phyloP scores from a whole-genome alignment of 2,329 filamentous ascomycete genomes.

The Amphichorda felina region DNA sequence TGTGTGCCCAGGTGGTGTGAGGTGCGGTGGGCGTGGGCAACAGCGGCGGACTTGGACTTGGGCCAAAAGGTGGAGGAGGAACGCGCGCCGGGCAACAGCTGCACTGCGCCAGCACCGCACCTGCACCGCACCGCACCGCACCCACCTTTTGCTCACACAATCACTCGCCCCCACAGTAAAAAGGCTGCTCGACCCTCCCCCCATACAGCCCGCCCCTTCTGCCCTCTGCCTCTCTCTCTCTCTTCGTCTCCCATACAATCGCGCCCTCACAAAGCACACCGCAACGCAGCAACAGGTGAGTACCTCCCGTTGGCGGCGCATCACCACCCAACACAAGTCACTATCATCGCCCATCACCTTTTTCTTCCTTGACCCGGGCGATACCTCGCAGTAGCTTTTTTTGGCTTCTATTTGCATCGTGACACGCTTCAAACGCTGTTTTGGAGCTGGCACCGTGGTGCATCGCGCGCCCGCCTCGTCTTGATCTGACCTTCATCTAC shows the following conservation, averaged over 20 bases:
- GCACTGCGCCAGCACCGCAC: no score
- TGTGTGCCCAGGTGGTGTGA: no score
- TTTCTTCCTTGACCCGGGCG: neutral
- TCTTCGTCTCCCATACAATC: constrained; percentile 43
- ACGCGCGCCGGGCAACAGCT: no score
- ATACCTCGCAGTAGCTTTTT: constrained; percentile 2
- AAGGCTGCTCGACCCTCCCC: constrained; percentile 43
- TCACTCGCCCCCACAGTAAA: constrained; percentile 51
- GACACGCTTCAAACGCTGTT: neutral
- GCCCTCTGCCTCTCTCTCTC: constrained; percentile 36
- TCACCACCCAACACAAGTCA: constrained; percentile 11
- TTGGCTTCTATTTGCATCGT: neutral
- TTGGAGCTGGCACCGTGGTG: constrained; percentile 2
- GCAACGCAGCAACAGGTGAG: constrained; percentile 31
- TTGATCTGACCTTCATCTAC: constrained; percentile 1
- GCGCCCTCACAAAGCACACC: constrained; percentile 29
- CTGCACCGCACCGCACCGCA: no score
- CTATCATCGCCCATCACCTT: constrained; percentile 7
- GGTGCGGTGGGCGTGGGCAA: no score
- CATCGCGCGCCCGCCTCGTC: constrained; percentile 3
- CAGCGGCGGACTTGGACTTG: no score
- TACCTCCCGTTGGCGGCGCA: constrained; percentile 28
- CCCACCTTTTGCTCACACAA: constrained; percentile 29
- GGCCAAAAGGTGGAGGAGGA: no score
- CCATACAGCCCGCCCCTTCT: constrained; percentile 32